Conservation (phyloP, 1,139 yeast species). For the Kurtzmaniella quercitrusa region DNA sequence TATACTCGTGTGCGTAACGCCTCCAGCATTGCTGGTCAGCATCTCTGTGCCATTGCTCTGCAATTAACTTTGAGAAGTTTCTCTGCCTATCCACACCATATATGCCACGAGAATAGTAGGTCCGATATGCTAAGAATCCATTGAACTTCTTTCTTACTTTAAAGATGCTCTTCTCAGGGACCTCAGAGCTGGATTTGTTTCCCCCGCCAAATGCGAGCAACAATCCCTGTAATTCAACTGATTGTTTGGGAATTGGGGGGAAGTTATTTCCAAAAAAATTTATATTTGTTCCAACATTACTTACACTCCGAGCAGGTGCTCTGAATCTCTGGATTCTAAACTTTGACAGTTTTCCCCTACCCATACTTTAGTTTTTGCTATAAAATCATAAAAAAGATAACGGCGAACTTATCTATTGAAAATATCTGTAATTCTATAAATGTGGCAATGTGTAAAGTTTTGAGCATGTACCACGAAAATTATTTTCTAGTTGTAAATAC, state of each 20-base stretch:
- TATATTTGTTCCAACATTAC: not conserved
- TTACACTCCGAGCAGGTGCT: not conserved
- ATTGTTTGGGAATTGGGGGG: not conserved
- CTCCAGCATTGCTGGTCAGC: not conserved
- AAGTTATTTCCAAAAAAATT: not conserved
- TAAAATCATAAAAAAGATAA: not conserved
- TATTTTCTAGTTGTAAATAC: conserved; percentile 60
- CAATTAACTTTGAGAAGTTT: not conserved
- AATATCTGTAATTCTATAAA: not conserved
- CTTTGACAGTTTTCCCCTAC: not conserved
- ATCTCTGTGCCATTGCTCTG: not conserved
- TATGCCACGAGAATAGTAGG: not conserved
- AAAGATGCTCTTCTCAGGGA: not conserved
- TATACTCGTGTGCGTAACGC: not conserved
- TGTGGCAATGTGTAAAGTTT: not conserved
- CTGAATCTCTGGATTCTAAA: not conserved
- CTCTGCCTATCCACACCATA: not conserved
- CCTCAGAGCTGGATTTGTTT: not conserved
- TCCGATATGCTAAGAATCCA: not conserved
- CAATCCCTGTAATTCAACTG: not conserved
- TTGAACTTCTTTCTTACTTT: not conserved
- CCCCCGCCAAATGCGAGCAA: not conserved
- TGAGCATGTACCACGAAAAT: not conserved
- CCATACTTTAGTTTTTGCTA: too few species aligned
- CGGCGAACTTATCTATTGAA: not conserved